Conservation (phyloP, 176 grass and related monocot species). For the Avena sativa region DNA sequence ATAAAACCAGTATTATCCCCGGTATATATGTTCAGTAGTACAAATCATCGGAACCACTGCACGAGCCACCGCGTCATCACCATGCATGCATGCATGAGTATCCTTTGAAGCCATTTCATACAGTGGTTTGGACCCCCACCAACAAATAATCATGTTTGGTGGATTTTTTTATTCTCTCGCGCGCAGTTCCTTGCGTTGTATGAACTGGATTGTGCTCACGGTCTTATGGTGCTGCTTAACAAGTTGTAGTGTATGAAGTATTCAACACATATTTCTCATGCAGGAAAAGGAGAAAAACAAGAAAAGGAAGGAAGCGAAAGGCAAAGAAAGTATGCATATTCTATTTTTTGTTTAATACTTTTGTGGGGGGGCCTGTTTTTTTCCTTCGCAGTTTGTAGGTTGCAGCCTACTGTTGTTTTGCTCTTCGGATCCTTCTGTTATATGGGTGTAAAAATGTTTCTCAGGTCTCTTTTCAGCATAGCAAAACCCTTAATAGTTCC, state of each 20-base stretch:
- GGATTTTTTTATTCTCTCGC: neutral
- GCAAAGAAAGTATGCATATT: conserved; percentile 55
- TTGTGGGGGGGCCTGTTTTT: neutral
- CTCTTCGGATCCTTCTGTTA: neutral
- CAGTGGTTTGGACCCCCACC: conserved; percentile 20
- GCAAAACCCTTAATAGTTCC: neutral
- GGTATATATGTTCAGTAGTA: too few species aligned
- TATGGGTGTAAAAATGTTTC: neutral
- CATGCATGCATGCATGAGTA: too few species aligned
- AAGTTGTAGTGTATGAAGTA: conserved; percentile 35
- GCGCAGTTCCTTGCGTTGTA: neutral
- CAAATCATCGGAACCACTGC: too few species aligned
- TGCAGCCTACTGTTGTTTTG: neutral
- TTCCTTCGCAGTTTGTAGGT: neutral
- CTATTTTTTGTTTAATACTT: neutral
- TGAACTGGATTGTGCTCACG: neutral
- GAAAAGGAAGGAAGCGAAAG: conserved; percentile 80
- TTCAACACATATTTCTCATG: neutral
- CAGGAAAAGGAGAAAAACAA: conserved; percentile 71
- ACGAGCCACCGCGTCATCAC: too few species aligned
- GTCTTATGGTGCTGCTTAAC: conserved; percentile 29
- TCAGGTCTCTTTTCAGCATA: neutral
- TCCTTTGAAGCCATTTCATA: neutral
- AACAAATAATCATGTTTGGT: neutral
- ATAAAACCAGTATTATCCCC: too few species aligned